These are phyloP conservation scores for Glycine latifolia DNA, from an alignment of 306 rosid species.

Conservation along the genomic window DNA sequence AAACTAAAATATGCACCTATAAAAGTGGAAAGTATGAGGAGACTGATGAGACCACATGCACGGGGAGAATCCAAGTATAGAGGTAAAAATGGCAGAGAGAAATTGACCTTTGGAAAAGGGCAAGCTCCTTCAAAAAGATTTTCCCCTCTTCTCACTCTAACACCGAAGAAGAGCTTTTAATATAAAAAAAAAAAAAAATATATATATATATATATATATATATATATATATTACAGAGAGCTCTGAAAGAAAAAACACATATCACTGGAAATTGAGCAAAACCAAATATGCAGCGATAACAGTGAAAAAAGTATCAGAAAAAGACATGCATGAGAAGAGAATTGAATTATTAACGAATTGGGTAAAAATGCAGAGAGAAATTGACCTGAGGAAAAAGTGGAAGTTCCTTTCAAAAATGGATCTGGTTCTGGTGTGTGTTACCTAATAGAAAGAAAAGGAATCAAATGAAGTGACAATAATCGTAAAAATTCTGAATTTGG, in stretches of 20 bases:
- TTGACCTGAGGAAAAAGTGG: slow-evolving; percentile 23
- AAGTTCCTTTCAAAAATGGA: neutral
- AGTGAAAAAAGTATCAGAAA: neutral
- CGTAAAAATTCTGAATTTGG: neutral
- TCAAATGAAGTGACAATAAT: neutral
- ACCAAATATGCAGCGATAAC: neutral
- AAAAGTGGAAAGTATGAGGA: neutral
- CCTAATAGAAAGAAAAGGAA: neutral
- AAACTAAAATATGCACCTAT: neutral
- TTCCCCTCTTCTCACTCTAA: neutral
- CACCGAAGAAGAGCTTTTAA: no score
- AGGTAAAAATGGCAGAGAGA: slow-evolving; percentile 10
- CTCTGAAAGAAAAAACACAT: neutral
- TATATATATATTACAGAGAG: neutral
- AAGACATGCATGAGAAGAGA: slow-evolving; percentile 14
- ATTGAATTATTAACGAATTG: neutral
- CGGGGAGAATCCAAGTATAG: slow-evolving; percentile 1
- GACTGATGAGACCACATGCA: neutral
- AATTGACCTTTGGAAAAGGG: slow-evolving; percentile 10
- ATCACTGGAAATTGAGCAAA: neutral
- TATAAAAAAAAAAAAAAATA: no score
- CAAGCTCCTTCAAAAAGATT: neutral
- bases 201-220: no score
- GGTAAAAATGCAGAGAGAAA: slow-evolving; percentile 13
- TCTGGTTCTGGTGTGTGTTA: slow-evolving; percentile 4